Percentiles rank a stretch among this genome's conserved stretches.
Conservation (phyloP, 176 grass and related monocot species). For the Avena insularis region DNA sequence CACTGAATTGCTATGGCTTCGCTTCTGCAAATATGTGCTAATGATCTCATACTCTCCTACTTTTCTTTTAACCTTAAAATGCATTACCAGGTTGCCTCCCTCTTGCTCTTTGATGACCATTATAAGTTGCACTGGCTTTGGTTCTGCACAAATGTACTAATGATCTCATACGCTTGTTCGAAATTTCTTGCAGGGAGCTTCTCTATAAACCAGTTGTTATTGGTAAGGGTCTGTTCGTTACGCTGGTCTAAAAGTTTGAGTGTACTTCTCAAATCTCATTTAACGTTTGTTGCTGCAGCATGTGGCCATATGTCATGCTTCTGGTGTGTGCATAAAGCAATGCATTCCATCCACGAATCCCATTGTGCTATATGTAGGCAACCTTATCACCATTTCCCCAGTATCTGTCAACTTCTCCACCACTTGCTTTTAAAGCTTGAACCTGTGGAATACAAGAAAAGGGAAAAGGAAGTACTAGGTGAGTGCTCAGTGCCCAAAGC, state of each 20-base stretch:
- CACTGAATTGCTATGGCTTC: constrained; percentile 1
- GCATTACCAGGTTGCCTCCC: not conserved
- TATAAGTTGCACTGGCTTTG: not conserved
- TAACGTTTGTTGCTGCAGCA: constrained; percentile 56
- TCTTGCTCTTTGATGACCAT: constrained; percentile 31
- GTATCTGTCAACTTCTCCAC: constrained; percentile 87
- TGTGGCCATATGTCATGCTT: constrained; percentile 97
- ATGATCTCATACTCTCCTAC: not conserved
- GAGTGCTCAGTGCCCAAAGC: constrained; percentile 33
- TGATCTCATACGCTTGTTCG: constrained; percentile 30
- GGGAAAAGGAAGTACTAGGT: constrained; percentile 83
- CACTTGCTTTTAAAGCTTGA: constrained; percentile 83
- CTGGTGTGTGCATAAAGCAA: constrained; percentile 76
- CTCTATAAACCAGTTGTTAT: constrained; percentile 94
- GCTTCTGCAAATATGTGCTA: not conserved
- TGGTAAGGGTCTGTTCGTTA: constrained; percentile 55
- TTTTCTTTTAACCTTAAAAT: constrained; percentile 1
- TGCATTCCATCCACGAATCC: constrained; percentile 55
- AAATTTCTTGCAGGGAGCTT: constrained; percentile 73
- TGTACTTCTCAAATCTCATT: constrained; percentile 31
- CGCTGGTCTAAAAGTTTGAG: constrained; percentile 34
- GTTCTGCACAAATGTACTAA: constrained; percentile 18
- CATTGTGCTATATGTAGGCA: constrained; percentile 80
- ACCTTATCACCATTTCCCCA: constrained; percentile 78
- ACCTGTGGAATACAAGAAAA: constrained; percentile 76